These are phyloP conservation scores for Caloboletus firmus DNA, from an alignment of 1,284 basidiomycete genomes.

Conservation along the genomic window DNA sequence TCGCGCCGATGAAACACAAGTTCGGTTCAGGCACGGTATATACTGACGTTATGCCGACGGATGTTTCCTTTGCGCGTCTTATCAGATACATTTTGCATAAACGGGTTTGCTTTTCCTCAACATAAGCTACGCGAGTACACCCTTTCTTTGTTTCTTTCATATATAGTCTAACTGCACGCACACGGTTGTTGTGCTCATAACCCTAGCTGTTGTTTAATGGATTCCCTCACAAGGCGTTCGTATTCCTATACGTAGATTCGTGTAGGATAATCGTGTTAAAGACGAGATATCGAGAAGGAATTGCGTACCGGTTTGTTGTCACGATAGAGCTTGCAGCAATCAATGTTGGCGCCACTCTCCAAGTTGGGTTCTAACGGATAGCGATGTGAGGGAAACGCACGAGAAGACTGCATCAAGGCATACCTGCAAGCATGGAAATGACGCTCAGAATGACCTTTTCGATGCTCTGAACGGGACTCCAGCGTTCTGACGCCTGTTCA, in stretches of 20 bases:
- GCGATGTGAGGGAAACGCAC: background rate
- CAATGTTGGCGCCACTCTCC: slow-evolving; percentile 97
- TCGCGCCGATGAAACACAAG: slow-evolving; percentile 8
- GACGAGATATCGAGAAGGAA: background rate
- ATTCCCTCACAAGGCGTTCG: slow-evolving; percentile 67
- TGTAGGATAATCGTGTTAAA: background rate
- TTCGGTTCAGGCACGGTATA: background rate
- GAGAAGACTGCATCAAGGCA: too few relatives aligned
- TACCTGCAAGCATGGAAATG: slow-evolving; percentile 97
- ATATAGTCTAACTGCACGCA: slow-evolving; percentile 21
- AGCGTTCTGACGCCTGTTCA: slow-evolving; percentile 94
- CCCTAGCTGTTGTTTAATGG: slow-evolving; percentile 71
- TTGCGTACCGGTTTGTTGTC: slow-evolving; percentile 65
- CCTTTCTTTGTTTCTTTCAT: background rate
- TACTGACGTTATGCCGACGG: background rate
- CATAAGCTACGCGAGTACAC: slow-evolving; percentile 15
- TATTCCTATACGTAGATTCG: slow-evolving; percentile 51
- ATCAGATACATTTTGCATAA: slow-evolving; percentile 5
- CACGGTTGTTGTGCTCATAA: slow-evolving; percentile 40
- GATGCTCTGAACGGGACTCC: slow-evolving; percentile 97
- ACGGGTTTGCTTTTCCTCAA: background rate
- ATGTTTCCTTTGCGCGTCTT: background rate
- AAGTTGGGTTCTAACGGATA: slow-evolving; percentile 84
- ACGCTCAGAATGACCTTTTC: slow-evolving; percentile 96
- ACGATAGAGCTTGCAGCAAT: slow-evolving; percentile 93